Evolutionary conservation across 345 rosid species (phyloP).

Genomic region (Bruguiera sexangula): DNA sequence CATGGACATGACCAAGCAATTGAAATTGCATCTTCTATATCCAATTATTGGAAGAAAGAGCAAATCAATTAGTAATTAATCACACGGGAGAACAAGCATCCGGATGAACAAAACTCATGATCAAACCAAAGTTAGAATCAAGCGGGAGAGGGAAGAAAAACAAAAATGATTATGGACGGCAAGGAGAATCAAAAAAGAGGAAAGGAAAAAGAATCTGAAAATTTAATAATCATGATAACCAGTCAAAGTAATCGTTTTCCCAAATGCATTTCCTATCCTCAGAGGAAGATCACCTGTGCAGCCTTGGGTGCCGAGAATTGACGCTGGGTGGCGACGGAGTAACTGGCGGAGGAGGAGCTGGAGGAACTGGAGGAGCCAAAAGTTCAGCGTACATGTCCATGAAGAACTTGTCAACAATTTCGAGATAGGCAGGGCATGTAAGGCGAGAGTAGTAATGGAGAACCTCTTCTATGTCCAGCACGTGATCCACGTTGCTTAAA

Average conservation of each 20-base stretch:
- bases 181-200: too few species aligned
- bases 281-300: not conserved
- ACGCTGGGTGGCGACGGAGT: conserved; percentile 12
- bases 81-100: not conserved
- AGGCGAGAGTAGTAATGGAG: conserved; percentile 73
- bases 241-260: too few species aligned
- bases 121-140: not conserved
- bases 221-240: not conserved
- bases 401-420: conserved; percentile 71
- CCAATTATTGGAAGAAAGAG: not conserved
- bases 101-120: not conserved
- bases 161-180: not conserved
- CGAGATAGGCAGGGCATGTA: conserved; percentile 61
- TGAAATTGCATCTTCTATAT: too few species aligned
- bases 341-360: too few species aligned
- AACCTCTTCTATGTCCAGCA: conserved; percentile 67
- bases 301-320: conserved; percentile 17
- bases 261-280: not conserved
- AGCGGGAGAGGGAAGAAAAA: not conserved
- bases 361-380: conserved; percentile 9
- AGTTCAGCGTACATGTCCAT: conserved; percentile 59
- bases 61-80: conserved; percentile 1
- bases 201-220: conserved; percentile 3
- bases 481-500: conserved; percentile 52
- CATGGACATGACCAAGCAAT: too few species aligned